Conservation (phyloP, 2,329 filamentous ascomycete genomes). For the Fusarium dimerum region DNA sequence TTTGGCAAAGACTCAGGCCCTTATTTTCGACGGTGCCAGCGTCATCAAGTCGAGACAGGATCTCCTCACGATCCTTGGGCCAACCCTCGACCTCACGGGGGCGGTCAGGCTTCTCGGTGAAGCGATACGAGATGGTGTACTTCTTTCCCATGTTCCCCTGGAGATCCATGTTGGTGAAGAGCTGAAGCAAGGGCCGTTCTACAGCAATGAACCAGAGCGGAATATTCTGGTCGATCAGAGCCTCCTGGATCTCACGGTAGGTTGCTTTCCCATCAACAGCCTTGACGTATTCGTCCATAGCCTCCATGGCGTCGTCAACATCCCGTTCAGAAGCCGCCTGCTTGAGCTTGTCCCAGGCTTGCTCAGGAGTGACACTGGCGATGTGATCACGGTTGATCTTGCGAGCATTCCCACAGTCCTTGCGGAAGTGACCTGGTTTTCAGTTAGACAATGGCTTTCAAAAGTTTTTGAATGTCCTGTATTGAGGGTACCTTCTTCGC, state of each 20-base stretch:
- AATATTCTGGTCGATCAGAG: slow-evolving; percentile 56
- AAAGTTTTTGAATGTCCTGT: neutral
- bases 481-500: slow-evolving; percentile 52
- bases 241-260: slow-evolving; percentile 61
- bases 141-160: slow-evolving; percentile 68
- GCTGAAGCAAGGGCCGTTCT: slow-evolving; percentile 56
- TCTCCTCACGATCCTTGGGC: slow-evolving; percentile 60
- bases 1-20: slow-evolving; percentile 60
- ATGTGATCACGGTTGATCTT: slow-evolving; percentile 56
- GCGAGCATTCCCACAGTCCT: slow-evolving; percentile 60
- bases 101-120: slow-evolving; percentile 56
- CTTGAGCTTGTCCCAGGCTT: slow-evolving; percentile 59
- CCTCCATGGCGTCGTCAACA: slow-evolving; percentile 63
- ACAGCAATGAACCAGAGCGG: slow-evolving; percentile 63
- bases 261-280: slow-evolving; percentile 54
- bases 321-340: slow-evolving; percentile 56
- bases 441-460: slow-evolving; percentile 10
- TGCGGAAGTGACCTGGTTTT: slow-evolving; percentile 52
- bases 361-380: slow-evolving; percentile 51
- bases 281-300: slow-evolving; percentile 62
- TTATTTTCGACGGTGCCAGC: slow-evolving; percentile 65
- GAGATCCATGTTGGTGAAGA: slow-evolving; percentile 71
- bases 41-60: slow-evolving; percentile 63
- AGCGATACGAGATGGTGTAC: slow-evolving; percentile 64
- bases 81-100: slow-evolving; percentile 61